Evolutionary conservation across 495 filamentous ascomycete genomes (phyloP).

Genomic region (Ramalina peruviana): DNA sequence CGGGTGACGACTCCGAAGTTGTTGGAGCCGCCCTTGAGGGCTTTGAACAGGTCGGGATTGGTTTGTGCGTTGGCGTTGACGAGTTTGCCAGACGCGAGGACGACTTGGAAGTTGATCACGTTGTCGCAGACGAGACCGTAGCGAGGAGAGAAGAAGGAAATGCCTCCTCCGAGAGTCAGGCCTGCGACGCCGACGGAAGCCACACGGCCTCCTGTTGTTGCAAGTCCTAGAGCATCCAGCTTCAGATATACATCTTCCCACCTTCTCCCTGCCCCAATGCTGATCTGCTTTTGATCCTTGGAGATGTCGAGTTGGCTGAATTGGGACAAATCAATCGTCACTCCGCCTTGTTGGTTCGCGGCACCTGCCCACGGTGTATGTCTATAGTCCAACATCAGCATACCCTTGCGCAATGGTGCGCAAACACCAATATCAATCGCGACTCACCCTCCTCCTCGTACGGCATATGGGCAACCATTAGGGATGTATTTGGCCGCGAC

Average conservation of each 20-base stretch:
- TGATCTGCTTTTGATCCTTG: background rate
- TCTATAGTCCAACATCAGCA: background rate
- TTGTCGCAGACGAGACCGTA: conserved; percentile 24
- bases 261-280: conserved; percentile 30
- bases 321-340: conserved; percentile 19
- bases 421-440: background rate
- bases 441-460: conserved; percentile 9
- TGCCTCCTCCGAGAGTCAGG: conserved; percentile 16
- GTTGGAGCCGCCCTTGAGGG: conserved; percentile 25
- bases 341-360: conserved; percentile 19
- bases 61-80: conserved; percentile 19
- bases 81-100: conserved; percentile 22
- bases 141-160: conserved; percentile 22
- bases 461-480: background rate
- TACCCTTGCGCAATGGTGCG: background rate
- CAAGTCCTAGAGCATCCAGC: conserved; percentile 32
- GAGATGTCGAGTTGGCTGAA: conserved; percentile 26
- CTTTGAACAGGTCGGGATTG: conserved; percentile 20
- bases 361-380: conserved; percentile 14
- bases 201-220: conserved; percentile 37
- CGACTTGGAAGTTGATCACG: conserved; percentile 22
- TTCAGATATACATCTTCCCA: conserved; percentile 34
- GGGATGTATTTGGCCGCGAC: background rate
- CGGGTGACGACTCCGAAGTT: conserved; percentile 29
- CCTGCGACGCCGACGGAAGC: conserved; percentile 27